Base-by-base conservation (phyloP, 805 yeast species). In the Hanseniaspora clermontiae region DNA sequence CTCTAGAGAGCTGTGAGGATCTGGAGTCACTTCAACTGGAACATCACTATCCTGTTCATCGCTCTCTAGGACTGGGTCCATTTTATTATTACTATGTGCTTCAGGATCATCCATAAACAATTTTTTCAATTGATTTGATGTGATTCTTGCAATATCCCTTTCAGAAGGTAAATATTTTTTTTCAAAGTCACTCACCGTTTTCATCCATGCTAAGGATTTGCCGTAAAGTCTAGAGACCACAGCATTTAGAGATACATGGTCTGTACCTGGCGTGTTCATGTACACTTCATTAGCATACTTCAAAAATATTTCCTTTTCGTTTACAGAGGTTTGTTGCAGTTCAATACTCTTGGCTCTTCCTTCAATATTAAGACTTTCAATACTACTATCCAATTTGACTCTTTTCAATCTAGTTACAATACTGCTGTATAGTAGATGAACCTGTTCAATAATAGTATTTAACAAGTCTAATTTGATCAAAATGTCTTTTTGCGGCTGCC, bases 101-200 rank as follows among this genome's bases (percentile, higher is more conserved):
- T 53, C 58, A 59, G 55, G 60, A 59, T 62, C 68, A 56, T 82
- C 89, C 63, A 79, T 69, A 61, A 91, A 82, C 50, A 90, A 74
- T 61, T 83, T 84, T 59, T 82, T 80, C 63, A 91, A 72, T 65
- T 91, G 97, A 62, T 83, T 83, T 4, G 95, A 85, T 1, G 98
- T 90, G 46, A 93, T 86, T 60, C 87, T 76, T 5, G 95, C 82
- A 61, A 93, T 86, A 74, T 93, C 98, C 63, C 83, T 87, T 67
- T 93, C 97, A 9, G 95, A 81, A 1, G 97, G 97, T 59, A 91
- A 76, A 65, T 78, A 93, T 20, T 76, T 75, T 46, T 77, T 76
- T 59, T 87, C 97, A 70, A 93, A 91, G 8, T 80, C 84, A 39
- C 80, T 76, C 63, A 93, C 89, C 57, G 84, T 95, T 24, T 69